A percentile compares a stretch with the other conserved stretches of the same genome.
These are phyloP conservation scores for Sicyos edulis DNA, from an alignment of 306 rosid genomes.

Conservation along the genomic window DNA sequence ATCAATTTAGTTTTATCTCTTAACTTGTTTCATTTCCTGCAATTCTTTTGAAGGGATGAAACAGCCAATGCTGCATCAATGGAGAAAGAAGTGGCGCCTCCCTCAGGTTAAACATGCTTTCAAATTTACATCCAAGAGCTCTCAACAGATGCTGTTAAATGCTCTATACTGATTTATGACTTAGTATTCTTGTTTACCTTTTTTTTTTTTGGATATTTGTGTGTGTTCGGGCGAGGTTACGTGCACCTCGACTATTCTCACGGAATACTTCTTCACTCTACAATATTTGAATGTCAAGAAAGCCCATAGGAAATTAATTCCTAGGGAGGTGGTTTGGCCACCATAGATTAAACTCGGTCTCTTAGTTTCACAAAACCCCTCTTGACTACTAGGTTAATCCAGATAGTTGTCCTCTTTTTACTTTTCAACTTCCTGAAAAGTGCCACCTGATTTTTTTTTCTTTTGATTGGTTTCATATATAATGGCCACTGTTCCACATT, in stretches of 20 bases:
- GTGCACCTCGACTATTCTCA: too few relatives aligned
- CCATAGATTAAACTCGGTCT: too few relatives aligned
- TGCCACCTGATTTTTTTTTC: background rate
- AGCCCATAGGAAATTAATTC: too few relatives aligned
- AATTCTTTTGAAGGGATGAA: constrained; percentile 16
- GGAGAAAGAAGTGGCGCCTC: constrained; percentile 15
- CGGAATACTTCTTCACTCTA: too few relatives aligned
- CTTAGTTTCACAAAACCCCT: too few relatives aligned
- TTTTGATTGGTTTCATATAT: background rate
- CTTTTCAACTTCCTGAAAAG: background rate
- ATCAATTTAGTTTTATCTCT: background rate
- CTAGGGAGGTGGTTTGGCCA: too few relatives aligned
- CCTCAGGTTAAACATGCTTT: constrained; percentile 19
- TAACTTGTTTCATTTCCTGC: constrained; percentile 5
- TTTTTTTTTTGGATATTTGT: too few relatives aligned
- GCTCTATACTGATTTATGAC: background rate
- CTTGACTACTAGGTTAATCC: too few relatives aligned
- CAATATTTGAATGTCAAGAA: too few relatives aligned
- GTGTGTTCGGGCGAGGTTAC: too few relatives aligned
- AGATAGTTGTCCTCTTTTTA: too few relatives aligned
- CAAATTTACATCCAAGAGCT: background rate
- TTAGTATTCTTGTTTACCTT: background rate
- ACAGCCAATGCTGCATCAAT: background rate
- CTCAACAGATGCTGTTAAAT: background rate
- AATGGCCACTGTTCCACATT: constrained; percentile 3